phyloP scores from a whole-genome alignment of 495 filamentous ascomycete genomes.

The Penicillium soppii region DNA sequence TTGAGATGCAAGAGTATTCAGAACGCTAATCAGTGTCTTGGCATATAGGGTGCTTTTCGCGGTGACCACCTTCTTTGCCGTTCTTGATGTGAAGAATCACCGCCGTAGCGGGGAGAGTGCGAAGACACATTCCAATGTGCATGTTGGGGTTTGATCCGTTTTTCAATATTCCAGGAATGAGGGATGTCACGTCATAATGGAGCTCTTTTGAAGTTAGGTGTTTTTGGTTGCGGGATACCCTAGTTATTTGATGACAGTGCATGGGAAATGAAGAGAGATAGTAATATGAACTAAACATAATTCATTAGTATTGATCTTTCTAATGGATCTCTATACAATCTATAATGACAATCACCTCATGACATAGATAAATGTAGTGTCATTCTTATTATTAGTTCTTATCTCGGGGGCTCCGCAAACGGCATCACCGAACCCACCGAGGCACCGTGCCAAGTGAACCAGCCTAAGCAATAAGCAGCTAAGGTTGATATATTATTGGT shows the following conservation, averaged over 20 bases:
- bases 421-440: not conserved
- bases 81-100: constrained; percentile 21
- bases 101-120: constrained; percentile 20
- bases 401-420: not conserved
- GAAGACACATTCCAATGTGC: constrained; percentile 20
- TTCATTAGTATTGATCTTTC: too few species aligned
- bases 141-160: constrained; percentile 18
- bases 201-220: too few species aligned
- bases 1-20: not conserved
- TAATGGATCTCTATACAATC: too few species aligned
- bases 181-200: too few species aligned
- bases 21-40: not conserved
- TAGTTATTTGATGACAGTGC: too few species aligned
- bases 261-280: too few species aligned
- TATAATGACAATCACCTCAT: not conserved
- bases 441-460: too few species aligned
- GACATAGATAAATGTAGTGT: too few species aligned
- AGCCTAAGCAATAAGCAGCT: not conserved
- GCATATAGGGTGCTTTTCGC: constrained; percentile 50
- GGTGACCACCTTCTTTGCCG: constrained; percentile 34
- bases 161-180: not conserved
- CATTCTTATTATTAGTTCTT: not conserved
- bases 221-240: too few species aligned
- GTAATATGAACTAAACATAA: too few species aligned
- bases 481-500: not conserved